These are phyloP conservation scores for Lentinus tigrinus DNA, from an alignment of 768 basidiomycete genomes.

Conservation along the genomic window DNA sequence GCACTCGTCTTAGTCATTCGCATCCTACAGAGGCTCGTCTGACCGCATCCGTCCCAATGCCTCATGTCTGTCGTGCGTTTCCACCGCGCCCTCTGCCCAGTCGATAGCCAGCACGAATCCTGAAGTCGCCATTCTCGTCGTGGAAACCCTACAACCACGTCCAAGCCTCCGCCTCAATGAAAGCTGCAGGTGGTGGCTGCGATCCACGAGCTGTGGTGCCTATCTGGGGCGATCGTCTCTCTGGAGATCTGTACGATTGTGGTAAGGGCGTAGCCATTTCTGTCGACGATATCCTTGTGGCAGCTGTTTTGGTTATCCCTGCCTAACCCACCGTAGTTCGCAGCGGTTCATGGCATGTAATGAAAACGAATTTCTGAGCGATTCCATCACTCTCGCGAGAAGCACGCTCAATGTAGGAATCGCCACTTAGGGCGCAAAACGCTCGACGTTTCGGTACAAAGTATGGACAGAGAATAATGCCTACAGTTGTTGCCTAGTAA, in stretches of 20 bases:
- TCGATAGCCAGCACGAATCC: neutral
- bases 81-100: conserved; percentile 10
- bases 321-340: neutral
- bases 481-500: conserved; percentile 7
- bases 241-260: conserved; percentile 5
- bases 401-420: neutral
- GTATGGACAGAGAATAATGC: conserved; percentile 16
- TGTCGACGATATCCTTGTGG: neutral
- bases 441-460: conserved; percentile 12
- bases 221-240: conserved; percentile 10
- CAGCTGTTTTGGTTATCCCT: neutral
- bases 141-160: conserved; percentile 10
- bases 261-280: neutral
- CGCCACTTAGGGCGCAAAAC: conserved; percentile 11
- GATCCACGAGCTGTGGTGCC: conserved; percentile 3
- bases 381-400: neutral
- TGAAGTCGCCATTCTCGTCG: conserved; percentile 3
- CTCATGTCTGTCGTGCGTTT: conserved; percentile 9
- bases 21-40: neutral
- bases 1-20: neutral
- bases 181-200: conserved; percentile 3
- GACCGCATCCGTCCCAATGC: neutral
- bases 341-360: neutral
- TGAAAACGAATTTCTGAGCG: neutral
- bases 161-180: conserved; percentile 7